Evolutionary conservation across 2,329 filamentous ascomycete genomes (phyloP).

Genomic region (Malbranchea zuffiana): DNA sequence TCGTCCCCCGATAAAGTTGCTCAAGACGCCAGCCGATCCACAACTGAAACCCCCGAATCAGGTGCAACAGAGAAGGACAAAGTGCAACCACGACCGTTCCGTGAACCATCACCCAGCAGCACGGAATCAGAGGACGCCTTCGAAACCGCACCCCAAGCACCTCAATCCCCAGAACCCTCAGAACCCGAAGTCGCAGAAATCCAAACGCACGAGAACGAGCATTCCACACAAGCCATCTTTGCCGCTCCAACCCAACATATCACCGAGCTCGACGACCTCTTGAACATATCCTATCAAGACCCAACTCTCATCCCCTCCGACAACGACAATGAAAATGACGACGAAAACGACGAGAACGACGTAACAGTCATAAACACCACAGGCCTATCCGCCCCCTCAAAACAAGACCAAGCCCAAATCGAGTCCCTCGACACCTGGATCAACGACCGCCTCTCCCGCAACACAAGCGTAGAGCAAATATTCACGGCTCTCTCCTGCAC

Average conservation of each 20-base stretch:
- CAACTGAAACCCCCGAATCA: no score
- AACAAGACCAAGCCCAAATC: background rate
- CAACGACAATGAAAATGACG: conserved; percentile 6
- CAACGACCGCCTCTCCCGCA: conserved; percentile 13
- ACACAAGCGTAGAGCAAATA: conserved; percentile 19
- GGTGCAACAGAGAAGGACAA: background rate
- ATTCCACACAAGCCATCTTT: conserved; percentile 3
- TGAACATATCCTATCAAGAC: conserved; percentile 1
- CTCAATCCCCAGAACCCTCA: conserved; percentile 4
- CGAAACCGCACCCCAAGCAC: conserved; percentile 17
- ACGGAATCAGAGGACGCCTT: conserved; percentile 11
- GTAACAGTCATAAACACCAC: no score
- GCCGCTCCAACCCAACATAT: conserved; percentile 2
- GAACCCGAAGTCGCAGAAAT: no score
- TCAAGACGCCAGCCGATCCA: no score
- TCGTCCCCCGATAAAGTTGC: background rate
- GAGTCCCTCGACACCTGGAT: conserved; percentile 30
- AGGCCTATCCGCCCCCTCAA: background rate
- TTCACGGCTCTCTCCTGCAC: conserved; percentile 30
- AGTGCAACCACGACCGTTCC: background rate
- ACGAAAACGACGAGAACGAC: background rate
- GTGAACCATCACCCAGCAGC: conserved; percentile 5
- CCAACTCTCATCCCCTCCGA: conserved; percentile 14
- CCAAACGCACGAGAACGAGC: no score
- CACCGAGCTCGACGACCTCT: conserved; percentile 1